phyloP scores from a whole-genome alignment of 306 rosid species.

The Malus orientalis region DNA sequence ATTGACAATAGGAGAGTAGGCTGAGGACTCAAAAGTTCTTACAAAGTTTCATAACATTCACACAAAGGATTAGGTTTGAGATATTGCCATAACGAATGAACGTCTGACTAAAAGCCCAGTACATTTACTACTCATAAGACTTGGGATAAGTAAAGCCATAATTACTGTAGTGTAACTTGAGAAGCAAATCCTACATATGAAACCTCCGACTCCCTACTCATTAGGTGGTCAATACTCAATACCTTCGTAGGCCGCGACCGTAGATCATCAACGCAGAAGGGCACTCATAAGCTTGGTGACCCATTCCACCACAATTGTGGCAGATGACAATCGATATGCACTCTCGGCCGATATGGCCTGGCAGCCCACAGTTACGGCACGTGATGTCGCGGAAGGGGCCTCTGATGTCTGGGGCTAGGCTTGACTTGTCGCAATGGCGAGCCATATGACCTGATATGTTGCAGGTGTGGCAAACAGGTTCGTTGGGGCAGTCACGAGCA shows the following conservation, averaged over 20 bases:
- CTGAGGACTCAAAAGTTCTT: too few relatives aligned
- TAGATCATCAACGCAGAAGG: conserved; percentile 6
- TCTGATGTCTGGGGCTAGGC: background rate
- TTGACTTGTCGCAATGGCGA: conserved; percentile 3
- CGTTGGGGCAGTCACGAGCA: conserved; percentile 16
- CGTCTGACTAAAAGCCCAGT: too few relatives aligned
- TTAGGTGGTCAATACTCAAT: conserved; percentile 8
- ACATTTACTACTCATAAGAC: background rate
- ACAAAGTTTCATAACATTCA: too few relatives aligned
- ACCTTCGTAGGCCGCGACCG: background rate
- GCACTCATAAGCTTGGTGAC: conserved; percentile 16
- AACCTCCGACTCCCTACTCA: background rate
- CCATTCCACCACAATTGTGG: conserved; percentile 19
- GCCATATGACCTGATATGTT: conserved; percentile 23
- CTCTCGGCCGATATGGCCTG: conserved; percentile 12
- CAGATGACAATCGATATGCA: conserved; percentile 10
- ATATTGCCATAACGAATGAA: too few relatives aligned
- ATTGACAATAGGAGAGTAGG: too few relatives aligned
- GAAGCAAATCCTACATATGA: background rate
- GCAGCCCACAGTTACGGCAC: conserved; percentile 5
- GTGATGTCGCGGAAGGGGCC: background rate
- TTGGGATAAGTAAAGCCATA: background rate
- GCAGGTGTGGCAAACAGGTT: conserved; percentile 19
- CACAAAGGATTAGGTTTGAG: too few relatives aligned
- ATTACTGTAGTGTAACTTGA: background rate